Percentiles rank a stretch among this genome's conserved stretches.
These are phyloP conservation scores for Trichomonas gallinae DNA, from an alignment of 208 protist species.

Conservation along the genomic window DNA sequence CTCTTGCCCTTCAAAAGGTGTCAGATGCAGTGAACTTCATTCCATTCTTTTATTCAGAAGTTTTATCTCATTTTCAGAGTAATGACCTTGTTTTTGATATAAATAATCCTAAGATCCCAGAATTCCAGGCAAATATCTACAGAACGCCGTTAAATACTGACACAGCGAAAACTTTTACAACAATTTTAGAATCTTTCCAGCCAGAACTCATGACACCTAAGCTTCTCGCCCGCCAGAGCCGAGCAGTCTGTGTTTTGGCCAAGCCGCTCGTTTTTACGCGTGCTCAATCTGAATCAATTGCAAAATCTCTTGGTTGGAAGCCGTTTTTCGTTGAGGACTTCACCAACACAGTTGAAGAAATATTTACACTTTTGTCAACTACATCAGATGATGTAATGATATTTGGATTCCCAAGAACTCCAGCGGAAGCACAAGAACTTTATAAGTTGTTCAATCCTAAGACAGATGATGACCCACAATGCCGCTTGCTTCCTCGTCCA, in stretches of 20 bases:
- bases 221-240: not conserved
- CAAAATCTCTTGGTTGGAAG: not conserved
- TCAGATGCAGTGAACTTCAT: not conserved
- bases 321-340: not conserved
- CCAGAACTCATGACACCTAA: not conserved
- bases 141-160: not conserved
- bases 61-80: not conserved
- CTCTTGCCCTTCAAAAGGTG: not conserved
- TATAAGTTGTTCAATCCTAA: not conserved
- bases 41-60: not conserved
- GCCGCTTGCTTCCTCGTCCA: not conserved
- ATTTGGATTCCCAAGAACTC: not conserved
- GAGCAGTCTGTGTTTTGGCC: not conserved
- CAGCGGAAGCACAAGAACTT: not conserved
- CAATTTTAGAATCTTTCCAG: not conserved
- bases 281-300: not conserved
- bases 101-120: not conserved
- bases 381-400: not conserved
- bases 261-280: not conserved
- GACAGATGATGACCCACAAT: not conserved
- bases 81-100: not conserved
- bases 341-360: not conserved
- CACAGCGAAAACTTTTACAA: not conserved
- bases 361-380: not conserved
- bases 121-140: not conserved